These are phyloP conservation scores for Dianthus caryophyllus DNA, from an alignment of 148 eudicot species.

Conservation along the genomic window DNA sequence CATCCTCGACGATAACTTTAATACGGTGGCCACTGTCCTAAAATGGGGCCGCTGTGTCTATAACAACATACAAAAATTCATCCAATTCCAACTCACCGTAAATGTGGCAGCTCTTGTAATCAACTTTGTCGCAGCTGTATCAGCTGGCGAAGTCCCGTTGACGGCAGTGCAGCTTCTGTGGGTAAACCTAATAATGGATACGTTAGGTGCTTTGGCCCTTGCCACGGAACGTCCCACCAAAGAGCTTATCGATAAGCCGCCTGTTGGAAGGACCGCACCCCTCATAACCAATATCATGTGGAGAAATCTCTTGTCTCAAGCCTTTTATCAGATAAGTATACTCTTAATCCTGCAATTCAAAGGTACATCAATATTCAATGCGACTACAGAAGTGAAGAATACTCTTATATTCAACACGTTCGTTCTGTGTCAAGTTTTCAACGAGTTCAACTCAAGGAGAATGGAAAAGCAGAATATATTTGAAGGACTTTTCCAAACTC, in stretches of 20 bases:
- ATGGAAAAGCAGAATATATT: slow-evolving; percentile 67
- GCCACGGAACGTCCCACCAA: slow-evolving; percentile 74
- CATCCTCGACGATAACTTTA: slow-evolving; percentile 69
- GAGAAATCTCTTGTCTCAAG: slow-evolving; percentile 72
- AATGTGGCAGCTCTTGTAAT: slow-evolving; percentile 79
- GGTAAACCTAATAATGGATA: slow-evolving; percentile 90
- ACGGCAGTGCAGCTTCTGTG: slow-evolving; percentile 73
- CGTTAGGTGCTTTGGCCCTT: slow-evolving; percentile 76
- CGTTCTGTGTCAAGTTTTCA: slow-evolving; percentile 81
- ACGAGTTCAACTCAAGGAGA: slow-evolving; percentile 73
- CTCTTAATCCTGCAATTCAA: slow-evolving; percentile 63
- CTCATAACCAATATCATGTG: slow-evolving; percentile 80
- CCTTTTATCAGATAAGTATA: slow-evolving; percentile 57
- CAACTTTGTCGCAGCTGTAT: slow-evolving; percentile 69
- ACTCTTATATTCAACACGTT: slow-evolving; percentile 79
- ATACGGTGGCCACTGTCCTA: slow-evolving; percentile 56
- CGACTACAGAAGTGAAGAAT: slow-evolving; percentile 41
- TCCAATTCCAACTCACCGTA: slow-evolving; percentile 84
- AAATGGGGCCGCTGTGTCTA: slow-evolving; percentile 82
- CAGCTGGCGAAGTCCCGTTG: slow-evolving; percentile 77
- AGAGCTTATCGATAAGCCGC: slow-evolving; percentile 59
- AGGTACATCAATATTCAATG: slow-evolving; percentile 54
- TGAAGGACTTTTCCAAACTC: slow-evolving; percentile 46
- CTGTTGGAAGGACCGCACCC: slow-evolving; percentile 66
- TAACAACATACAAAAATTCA: slow-evolving; percentile 76